These are phyloP conservation scores for Calonectria hongkongensis DNA, from an alignment of 2,329 filamentous ascomycete genomes.

Conservation along the genomic window DNA sequence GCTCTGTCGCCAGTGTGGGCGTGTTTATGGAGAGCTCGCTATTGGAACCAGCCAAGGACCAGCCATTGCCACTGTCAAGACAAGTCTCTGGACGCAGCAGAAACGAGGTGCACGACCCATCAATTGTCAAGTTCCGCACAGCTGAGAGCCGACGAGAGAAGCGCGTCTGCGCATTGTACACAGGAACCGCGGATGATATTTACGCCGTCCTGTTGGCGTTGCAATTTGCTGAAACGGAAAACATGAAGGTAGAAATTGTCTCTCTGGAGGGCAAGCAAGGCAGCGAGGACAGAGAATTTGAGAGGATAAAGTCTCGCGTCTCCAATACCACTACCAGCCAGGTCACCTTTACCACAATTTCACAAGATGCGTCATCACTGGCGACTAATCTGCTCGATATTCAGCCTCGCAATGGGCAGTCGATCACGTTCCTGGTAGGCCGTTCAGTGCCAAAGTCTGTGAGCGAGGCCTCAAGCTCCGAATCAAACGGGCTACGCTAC, in stretches of 20 bases:
- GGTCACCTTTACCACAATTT: constrained; percentile 40
- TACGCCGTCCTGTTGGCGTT: constrained; percentile 86
- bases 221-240: constrained; percentile 83
- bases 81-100: constrained; percentile 33
- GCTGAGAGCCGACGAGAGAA: constrained; percentile 61
- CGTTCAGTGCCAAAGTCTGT: constrained; percentile 17
- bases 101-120: constrained; percentile 32
- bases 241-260: constrained; percentile 33
- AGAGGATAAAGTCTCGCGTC: constrained; percentile 32
- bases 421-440: constrained; percentile 38
- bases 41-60: constrained; percentile 29
- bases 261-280: constrained; percentile 28
- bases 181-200: constrained; percentile 88
- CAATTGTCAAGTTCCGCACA: constrained; percentile 38
- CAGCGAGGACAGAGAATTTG: constrained; percentile 29
- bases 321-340: constrained; percentile 17
- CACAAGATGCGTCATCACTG: constrained; percentile 34
- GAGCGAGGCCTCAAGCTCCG: constrained; percentile 23
- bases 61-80: constrained; percentile 28
- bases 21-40: constrained; percentile 40
- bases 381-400: constrained; percentile 23
- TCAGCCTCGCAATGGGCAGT: constrained; percentile 28
- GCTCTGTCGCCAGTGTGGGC: constrained; percentile 30
- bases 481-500: background rate
- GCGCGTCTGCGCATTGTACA: constrained; percentile 90